Base-by-base conservation (phyloP, 2,329 filamentous ascomycete genomes). In the Xylariaceae sp. region DNA sequence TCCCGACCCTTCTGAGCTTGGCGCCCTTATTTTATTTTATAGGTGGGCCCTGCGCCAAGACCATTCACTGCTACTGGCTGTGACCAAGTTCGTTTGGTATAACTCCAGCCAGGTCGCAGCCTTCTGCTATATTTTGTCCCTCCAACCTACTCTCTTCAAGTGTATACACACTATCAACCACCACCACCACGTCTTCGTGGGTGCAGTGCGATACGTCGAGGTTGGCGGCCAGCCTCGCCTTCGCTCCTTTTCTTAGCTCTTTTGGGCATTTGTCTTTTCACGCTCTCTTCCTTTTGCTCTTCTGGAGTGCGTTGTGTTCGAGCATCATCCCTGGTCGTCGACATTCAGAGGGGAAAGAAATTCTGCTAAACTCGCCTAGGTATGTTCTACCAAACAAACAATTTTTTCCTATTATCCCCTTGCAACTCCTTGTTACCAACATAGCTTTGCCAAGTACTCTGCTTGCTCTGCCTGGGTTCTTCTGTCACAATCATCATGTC, bases 71-170 rank as follows among this genome's bases (percentile, higher is more conserved):
- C 5, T 18, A 10, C 30, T 43, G 32, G 7, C 26, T 33, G 26
- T 44, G 20, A 29, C 42, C 48, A 40, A 26, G 45, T 26, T 23
- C 20, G 44, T 50, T 46, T 55, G 45, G 48, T 60, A 60, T 60
- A 60, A 53, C 58, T 60, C 50, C 32, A 36, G 32, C 55, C 49
- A 33, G 55, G 41, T 47, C 58, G 58, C 58, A 58, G 55, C 58
- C 55, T 55, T 43, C 58, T 58, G 48, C 50, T 30, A 48, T 41
- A 45, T 60, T 33, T 30, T 53, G 48, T 58, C 49, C 52, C 52
- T 58, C 49, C 45, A 27, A 40, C 36, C 41, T 40, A 16, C 33
- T 30, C 39, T 44, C n/a, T 49, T 33, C 24, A 7, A 35, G 32
- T 16, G 40, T 47, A 36, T 32, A 51, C 42, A 39, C 51, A 50